Percentiles rank a stretch among this genome's conserved stretches.
phyloP scores from a whole-genome alignment of 1,284 basidiomycete genomes.

The Heliocybe sulcata region DNA sequence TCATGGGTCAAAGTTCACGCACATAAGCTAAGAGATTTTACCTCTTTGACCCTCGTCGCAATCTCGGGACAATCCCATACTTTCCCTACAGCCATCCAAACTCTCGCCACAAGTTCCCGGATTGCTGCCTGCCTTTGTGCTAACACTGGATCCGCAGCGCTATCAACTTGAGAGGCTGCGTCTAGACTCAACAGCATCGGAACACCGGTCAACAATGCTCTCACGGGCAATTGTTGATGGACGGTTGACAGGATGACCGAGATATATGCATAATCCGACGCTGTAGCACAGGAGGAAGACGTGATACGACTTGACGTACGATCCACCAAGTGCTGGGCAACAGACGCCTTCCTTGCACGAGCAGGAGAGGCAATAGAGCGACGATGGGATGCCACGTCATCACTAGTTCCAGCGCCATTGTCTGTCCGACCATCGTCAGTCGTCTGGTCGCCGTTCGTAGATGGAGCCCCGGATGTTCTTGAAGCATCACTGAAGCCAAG shows the following conservation, averaged over 20 bases:
- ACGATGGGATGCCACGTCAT: conserved; percentile 25
- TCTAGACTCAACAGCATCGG: conserved; percentile 85
- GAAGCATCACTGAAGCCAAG: conserved; percentile 38
- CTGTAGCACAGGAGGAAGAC: conserved; percentile 45
- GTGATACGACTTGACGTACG: conserved; percentile 34
- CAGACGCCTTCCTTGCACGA: conserved; percentile 48
- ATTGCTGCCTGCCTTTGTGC: conserved; percentile 49
- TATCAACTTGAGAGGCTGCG: conserved; percentile 37
- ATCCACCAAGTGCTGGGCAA: conserved; percentile 44
- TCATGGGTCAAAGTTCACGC: not conserved
- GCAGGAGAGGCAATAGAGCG: conserved; percentile 39
- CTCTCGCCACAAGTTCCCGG: conserved; percentile 55
- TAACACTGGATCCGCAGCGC: conserved; percentile 28
- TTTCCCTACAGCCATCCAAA: conserved; percentile 64
- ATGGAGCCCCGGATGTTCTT: conserved; percentile 23
- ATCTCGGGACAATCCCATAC: conserved; percentile 65
- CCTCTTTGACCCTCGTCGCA: conserved; percentile 47
- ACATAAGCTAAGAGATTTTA: conserved; percentile 17
- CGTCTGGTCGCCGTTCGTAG: conserved; percentile 13
- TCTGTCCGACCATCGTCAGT: conserved; percentile 13
- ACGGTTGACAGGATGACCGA: conserved; percentile 63
- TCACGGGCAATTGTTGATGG: conserved; percentile 64
- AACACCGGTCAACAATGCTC: conserved; percentile 69
- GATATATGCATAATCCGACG: conserved; percentile 76
- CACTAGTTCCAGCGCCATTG: conserved; percentile 6